Base-by-base conservation (phyloP, 805 yeast genomes). In the Maudiozyma pseudohumilis region DNA sequence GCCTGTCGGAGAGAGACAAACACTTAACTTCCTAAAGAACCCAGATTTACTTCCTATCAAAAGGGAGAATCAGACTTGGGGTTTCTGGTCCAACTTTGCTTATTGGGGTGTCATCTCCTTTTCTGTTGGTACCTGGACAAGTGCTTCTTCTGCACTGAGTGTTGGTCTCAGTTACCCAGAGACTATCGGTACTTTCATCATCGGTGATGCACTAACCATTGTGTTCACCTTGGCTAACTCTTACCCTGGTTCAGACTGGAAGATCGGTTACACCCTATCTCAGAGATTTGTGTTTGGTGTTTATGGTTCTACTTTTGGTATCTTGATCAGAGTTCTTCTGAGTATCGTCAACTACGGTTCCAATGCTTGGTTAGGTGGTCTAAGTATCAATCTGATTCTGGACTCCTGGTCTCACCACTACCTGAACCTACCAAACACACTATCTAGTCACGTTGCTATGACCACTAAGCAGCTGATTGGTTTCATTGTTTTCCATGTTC, bases 321-420 rank as follows among this genome's bases (percentile, higher is more conserved):
- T 69, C 23, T 30, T 60, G 23, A 60, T 66, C 10, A 55, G 72
- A 52, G 60, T 68, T 8, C 46, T 70, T 29, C 52, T 73, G 46
- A 60, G 70, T 29, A 59, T 72, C 31, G 72, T 73, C 17, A 68
- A 66, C 57, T 71, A 63, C 41, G 76, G 69, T 1, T 62, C 70
- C 1, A 59, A 65, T 39, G 63, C 69, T 6, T 69, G 68, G 63
- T 36, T 68, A 35, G 74, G 74, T 34, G 70, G 70, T 1, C 47
- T 63, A 16, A 58, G 66, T 47, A 39, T 68, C 2, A 60, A 58
- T 36, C 49, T 61, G 43, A 53, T 69, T 31, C 41, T 69, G 22
- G 55, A 65, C 21, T 54, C 69, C 12, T 65, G 66, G 63, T 63
- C 68, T 16, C 59, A 55, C 34, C 61, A 55, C 32, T 69, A 60